Conservation (phyloP, 2,329 filamentous ascomycete species). For the Ascochyta clinopodiicola region DNA sequence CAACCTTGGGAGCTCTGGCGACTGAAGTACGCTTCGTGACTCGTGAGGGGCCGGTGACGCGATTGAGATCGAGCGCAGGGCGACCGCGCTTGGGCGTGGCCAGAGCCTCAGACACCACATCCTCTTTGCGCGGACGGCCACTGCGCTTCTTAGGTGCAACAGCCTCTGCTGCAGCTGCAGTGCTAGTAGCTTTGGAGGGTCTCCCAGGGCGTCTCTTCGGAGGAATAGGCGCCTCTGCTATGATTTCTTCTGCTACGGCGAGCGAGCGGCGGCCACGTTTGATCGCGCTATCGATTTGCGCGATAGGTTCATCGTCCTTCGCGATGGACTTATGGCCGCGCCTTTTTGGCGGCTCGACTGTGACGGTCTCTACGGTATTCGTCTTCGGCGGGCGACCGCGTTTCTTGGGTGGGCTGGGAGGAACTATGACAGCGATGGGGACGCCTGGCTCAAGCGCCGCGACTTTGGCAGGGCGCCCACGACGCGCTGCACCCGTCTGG, state of each 20-base stretch:
- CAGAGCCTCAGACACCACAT: background rate
- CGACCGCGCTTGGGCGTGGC: slow-evolving; percentile 19
- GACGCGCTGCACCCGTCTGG: slow-evolving; percentile 12
- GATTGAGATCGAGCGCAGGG: slow-evolving; percentile 20
- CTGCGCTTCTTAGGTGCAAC: slow-evolving; percentile 20
- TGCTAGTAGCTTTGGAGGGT: slow-evolving; percentile 7
- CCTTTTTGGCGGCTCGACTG: slow-evolving; percentile 24
- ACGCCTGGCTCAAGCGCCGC: slow-evolving; percentile 10
- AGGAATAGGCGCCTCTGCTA: slow-evolving; percentile 4
- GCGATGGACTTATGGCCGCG: slow-evolving; percentile 31
- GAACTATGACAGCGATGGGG: slow-evolving; percentile 5
- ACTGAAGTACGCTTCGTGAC: slow-evolving; percentile 27
- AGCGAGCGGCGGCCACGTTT: slow-evolving; percentile 24
- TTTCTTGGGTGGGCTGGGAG: slow-evolving; percentile 16
- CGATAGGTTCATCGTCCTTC: slow-evolving; percentile 10
- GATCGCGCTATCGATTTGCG: slow-evolving; percentile 14
- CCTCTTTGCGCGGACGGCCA: slow-evolving; percentile 25
- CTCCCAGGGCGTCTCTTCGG: slow-evolving; percentile 20
- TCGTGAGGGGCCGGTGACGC: slow-evolving; percentile 29
- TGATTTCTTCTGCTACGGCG: slow-evolving; percentile 7
- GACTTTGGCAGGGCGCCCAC: slow-evolving; percentile 21
- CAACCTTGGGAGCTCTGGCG: slow-evolving; percentile 7
- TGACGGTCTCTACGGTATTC: background rate
- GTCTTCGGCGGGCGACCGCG: slow-evolving; percentile 27
- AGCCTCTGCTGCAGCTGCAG: slow-evolving; percentile 2